Percentiles rank a stretch among this genome's conserved stretches.
phyloP scores from a whole-genome alignment of 2,329 filamentous ascomycete species.

The Fusarium hainanense region DNA sequence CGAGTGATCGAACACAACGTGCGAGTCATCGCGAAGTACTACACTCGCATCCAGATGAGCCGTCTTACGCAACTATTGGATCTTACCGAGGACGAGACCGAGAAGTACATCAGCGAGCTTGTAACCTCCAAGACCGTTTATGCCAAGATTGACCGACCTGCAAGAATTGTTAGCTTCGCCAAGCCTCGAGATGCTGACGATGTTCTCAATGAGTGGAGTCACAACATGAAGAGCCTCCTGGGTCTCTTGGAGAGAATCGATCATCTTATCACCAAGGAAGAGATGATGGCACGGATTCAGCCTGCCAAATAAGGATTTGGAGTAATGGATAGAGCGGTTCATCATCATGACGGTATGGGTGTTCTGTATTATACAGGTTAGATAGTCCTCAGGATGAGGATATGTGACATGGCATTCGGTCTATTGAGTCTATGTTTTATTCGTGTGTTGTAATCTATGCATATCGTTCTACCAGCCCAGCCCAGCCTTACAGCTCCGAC shows the following conservation, averaged over 20 bases:
- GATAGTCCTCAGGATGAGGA: slow-evolving; percentile 49
- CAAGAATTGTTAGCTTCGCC: slow-evolving; percentile 91
- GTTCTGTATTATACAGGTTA: slow-evolving; percentile 52
- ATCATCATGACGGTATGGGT: slow-evolving; percentile 45
- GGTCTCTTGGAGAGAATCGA: slow-evolving; percentile 91
- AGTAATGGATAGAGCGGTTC: slow-evolving; percentile 37
- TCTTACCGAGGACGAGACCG: slow-evolving; percentile 92
- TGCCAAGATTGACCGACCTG: slow-evolving; percentile 95
- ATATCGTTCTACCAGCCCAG: not conserved
- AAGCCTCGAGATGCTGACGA: slow-evolving; percentile 96
- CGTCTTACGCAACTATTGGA: slow-evolving; percentile 92
- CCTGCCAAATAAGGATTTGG: slow-evolving; percentile 61
- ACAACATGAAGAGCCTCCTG: slow-evolving; percentile 94
- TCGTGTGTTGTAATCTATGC: slow-evolving; percentile 37
- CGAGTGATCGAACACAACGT: slow-evolving; percentile 99
- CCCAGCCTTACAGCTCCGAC: slow-evolving; percentile 39
- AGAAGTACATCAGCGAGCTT: slow-evolving; percentile 98
- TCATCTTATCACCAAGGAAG: slow-evolving; percentile 98
- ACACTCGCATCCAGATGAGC: slow-evolving; percentile 94
- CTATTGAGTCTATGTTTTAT: slow-evolving; percentile 43
- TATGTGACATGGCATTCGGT: slow-evolving; percentile 47
- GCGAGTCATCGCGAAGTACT: slow-evolving; percentile 97
- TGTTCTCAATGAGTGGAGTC: slow-evolving; percentile 97
- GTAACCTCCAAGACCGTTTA: slow-evolving; percentile 98
- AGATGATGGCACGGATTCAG: slow-evolving; percentile 99